Base-by-base conservation (phyloP, 306 rosid genomes). In the Sechiopsis laciniata region DNA sequence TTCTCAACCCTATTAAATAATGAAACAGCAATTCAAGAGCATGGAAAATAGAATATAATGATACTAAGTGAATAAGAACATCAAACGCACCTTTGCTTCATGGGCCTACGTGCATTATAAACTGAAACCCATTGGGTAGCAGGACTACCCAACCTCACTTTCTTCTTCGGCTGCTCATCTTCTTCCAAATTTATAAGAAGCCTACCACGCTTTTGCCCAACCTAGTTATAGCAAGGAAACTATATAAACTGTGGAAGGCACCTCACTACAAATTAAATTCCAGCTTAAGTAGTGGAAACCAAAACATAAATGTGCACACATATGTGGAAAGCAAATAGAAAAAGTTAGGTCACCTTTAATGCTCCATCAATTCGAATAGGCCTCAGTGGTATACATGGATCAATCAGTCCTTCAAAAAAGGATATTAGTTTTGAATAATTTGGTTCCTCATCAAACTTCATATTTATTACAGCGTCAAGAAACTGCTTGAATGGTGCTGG, bases 71-170 rank as follows among this genome's bases (percentile, higher is more conserved):
- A 60, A 26, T 81, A 72, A 29, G 64, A 46, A 74, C 55, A 67
- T 69, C n/a, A 45, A 26, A 71, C 81, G 72, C 70, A 92, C 97
- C 97, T 92, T 75, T 89, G 97, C 86, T 92, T 92, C 97, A 92
- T 92, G 60, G 96, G 95, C 58, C 95, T 90, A 16, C 89, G 95
- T 64, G 97, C 97, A 81, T 92, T 92, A 81, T 92, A 92, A 75
- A 89, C 96, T 4, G 97, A 89, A 82, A 92, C 88, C 97, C 97
- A 92, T 81, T 89, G 97, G 40, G 92, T 89, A 60, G 96, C 97
- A 58, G 96, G 97, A 84, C 87, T 88, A 59, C 97, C 97, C 78
- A 89, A 45, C 77, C 97, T 87, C 57, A 89, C 88, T 86, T 89
- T 92, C 86, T 92, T 92, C 89, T 92, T 92, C 59, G 97, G 97